Base-by-base conservation (phyloP, 1,284 basidiomycete genomes). In the Malassezia globosa region DNA sequence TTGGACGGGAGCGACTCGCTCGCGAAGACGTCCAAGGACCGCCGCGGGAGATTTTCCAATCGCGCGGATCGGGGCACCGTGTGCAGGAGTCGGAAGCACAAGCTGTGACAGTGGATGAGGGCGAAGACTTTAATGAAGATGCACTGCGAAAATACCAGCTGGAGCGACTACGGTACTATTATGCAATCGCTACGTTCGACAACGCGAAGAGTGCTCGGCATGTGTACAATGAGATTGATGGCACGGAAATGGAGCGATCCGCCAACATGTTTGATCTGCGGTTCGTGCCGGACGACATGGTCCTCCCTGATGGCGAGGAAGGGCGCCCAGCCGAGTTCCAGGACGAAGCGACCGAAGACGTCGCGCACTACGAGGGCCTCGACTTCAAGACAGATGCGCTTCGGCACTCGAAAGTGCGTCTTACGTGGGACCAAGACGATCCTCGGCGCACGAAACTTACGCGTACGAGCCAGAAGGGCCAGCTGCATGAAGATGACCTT, bases 381-480 rank as follows among this genome's bases (percentile, higher is more conserved):
- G 88, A 97, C 41, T 99, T 92, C 65, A 83, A 85, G 24, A 99
- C 94, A 1, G 87, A 92, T 69, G 88, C 90, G 6, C 79, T 99
- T n/a, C 83, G 94, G 7, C 90, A 97, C 72, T 97, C 94, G 11
- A 90, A 88, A 75, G 92, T 97, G 59, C 92, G 87, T 66, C 78
- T 97, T 22, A 96, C 92, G 7, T 99, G 94, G 94, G 94, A 97
- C 66, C 87, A 90, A 57, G 94, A 97, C 72, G 92, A 97, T 64
- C 83, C 87, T 2, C 85, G 92, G 67, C 83, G 94, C 16, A 79
- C 77, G 53, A 81, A 82, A 50, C 64, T 94, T 38, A 87, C 66
- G 4, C 57, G 59, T 5, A 50, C 60, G 37, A 59, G 57, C 13
- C 58, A 44, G 19, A 54, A 51, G 27, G 55, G 61, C 14, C 58